Conservation (phyloP, 2,329 filamentous ascomycete species). For the Thelonectria blattea region DNA sequence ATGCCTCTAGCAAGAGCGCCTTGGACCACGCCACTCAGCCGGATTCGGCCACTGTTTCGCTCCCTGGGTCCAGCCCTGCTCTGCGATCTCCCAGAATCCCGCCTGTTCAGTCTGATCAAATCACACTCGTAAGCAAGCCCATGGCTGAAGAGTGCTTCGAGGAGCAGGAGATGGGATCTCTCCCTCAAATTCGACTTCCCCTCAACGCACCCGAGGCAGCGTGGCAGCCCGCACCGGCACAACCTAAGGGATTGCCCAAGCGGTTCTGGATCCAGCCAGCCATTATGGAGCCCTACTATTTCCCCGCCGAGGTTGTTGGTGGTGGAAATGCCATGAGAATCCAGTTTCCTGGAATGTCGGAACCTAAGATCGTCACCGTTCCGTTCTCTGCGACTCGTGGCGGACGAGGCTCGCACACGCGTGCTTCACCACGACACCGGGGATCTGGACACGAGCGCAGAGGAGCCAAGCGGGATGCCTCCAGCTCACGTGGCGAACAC, state of each 20-base stretch:
- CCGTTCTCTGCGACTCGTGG: constrained; percentile 44
- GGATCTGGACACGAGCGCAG: constrained; percentile 40
- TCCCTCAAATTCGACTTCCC: constrained; percentile 75
- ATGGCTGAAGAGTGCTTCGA: constrained; percentile 83
- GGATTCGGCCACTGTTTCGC: constrained; percentile 71
- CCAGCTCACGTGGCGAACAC: constrained; percentile 38
- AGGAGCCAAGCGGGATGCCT: constrained; percentile 44
- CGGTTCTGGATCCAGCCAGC: constrained; percentile 53
- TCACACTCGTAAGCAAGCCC: constrained; percentile 63
- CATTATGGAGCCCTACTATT: constrained; percentile 45
- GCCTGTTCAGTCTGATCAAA: constrained; percentile 41
- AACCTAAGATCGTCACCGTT: constrained; percentile 47
- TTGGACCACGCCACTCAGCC: constrained; percentile 61
- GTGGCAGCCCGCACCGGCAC: constrained; percentile 64
- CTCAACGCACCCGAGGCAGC: constrained; percentile 64
- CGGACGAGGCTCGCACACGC: constrained; percentile 37
- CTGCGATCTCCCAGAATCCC: constrained; percentile 36
- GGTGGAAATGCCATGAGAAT: constrained; percentile 48
- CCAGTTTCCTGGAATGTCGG: constrained; percentile 50
- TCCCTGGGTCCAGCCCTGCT: constrained; percentile 51
- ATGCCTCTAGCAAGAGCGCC: constrained; percentile 70
- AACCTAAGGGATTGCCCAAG: constrained; percentile 60
- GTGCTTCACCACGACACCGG: constrained; percentile 40
- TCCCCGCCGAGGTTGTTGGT: constrained; percentile 42
- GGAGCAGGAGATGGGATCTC: constrained; percentile 78